A percentile compares a stretch with the other conserved stretches of the same genome.
Conservation (phyloP, 768 basidiomycete species). For the Phlebiopsis gigantea region DNA sequence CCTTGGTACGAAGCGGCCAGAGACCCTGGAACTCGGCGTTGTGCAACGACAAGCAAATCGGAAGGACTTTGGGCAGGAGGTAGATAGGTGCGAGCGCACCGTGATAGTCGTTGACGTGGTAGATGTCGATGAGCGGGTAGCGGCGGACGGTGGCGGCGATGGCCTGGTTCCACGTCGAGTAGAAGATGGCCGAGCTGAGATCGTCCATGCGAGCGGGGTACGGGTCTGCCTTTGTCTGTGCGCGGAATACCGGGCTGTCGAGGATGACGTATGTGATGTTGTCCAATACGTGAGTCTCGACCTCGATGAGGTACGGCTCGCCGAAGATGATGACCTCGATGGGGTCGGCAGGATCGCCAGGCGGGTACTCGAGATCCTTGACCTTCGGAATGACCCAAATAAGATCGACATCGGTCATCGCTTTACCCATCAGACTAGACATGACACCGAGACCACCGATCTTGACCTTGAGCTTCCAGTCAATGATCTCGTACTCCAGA, state of each 20-base stretch:
- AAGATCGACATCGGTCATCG: constrained; percentile 94
- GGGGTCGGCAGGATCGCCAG: constrained; percentile 86
- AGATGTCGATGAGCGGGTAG: constrained; percentile 83
- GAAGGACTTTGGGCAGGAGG: constrained; percentile 85
- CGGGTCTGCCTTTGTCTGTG: constrained; percentile 92
- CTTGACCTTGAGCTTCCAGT: constrained; percentile 98
- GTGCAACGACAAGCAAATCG: constrained; percentile 87
- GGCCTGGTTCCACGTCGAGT: constrained; percentile 97
- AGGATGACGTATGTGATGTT: constrained; percentile 95
- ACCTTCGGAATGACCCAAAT: constrained; percentile 95
- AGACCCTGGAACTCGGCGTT: constrained; percentile 98
- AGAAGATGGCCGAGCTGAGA: constrained; percentile 93
- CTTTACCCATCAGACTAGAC: constrained; percentile 97
- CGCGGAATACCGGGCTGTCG: constrained; percentile 94
- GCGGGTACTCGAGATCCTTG: constrained; percentile 89
- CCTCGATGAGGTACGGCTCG: constrained; percentile 92
- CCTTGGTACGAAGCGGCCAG: constrained; percentile 94
- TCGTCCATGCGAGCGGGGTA: constrained; percentile 98
- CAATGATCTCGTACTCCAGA: constrained; percentile 93
- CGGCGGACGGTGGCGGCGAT: constrained; percentile 89
- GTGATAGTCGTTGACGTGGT: constrained; percentile 95
- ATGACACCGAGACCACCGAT: constrained; percentile 97
- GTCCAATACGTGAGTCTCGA: constrained; percentile 88
- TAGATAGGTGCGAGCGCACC: constrained; percentile 90
- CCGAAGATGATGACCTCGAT: constrained; percentile 97